phyloP scores from a whole-genome alignment of 2,329 filamentous ascomycete genomes.

The Arthrobotrys conoides region DNA sequence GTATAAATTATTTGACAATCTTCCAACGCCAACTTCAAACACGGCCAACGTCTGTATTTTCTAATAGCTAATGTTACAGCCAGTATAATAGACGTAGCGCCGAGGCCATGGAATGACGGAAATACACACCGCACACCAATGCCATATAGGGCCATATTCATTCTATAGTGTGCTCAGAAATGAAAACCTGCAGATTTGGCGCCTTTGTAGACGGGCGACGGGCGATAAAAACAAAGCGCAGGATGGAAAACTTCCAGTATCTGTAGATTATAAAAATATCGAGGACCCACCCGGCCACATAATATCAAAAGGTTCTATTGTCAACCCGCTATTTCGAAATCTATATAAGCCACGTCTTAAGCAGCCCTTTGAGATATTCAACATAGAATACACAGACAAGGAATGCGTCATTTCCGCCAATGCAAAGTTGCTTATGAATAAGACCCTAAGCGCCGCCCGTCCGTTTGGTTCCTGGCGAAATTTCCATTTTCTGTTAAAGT shows the following conservation, averaged over 20 bases:
- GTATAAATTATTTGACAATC: neutral
- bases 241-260: constrained; percentile 13
- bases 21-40: constrained; percentile 23
- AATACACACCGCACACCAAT: constrained; percentile 21
- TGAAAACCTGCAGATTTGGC: constrained; percentile 45
- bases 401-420: constrained; percentile 51
- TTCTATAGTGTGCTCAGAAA: constrained; percentile 17
- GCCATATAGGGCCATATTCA: neutral
- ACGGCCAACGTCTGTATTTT: constrained; percentile 12
- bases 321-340: constrained; percentile 15
- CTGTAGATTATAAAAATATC: constrained; percentile 17
- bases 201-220: constrained; percentile 25
- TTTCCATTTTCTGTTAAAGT: constrained; percentile 53
- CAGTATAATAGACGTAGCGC: constrained; percentile 24
- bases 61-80: neutral
- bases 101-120: constrained; percentile 42
- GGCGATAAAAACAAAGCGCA: constrained; percentile 8
- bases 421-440: constrained; percentile 12
- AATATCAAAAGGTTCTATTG: no score
- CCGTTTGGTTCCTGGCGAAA: constrained; percentile 48
- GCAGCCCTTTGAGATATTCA: constrained; percentile 23
- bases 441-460: constrained; percentile 39
- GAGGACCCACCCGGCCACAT: constrained; percentile 21
- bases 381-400: neutral
- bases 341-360: constrained; percentile 36